Percentiles rank a stretch among this genome's conserved stretches.
Evolutionary conservation across 2,329 filamentous ascomycete genomes (phyloP).

Genomic region (Ophiostoma sp.): DNA sequence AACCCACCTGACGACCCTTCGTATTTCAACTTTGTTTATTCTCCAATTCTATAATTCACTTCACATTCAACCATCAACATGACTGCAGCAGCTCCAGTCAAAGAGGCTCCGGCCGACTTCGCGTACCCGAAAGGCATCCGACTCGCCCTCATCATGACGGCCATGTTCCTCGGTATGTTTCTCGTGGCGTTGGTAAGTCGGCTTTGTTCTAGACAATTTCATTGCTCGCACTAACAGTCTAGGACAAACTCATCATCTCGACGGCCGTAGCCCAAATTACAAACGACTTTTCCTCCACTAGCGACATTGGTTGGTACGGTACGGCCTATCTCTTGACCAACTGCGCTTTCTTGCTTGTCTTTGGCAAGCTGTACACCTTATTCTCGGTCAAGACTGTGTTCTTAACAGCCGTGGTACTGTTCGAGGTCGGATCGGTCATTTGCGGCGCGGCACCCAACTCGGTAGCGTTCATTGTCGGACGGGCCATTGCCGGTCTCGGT

Average conservation of each 20-base stretch:
- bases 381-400: background rate
- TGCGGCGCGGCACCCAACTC: constrained; percentile 32
- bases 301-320: constrained; percentile 25
- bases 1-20: no score
- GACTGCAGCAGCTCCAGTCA: background rate
- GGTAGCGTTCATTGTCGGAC: background rate
- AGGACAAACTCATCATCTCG: constrained; percentile 31
- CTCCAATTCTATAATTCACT: no score
- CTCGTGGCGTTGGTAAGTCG: background rate
- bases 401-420: background rate
- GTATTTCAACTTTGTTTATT: no score
- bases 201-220: no score
- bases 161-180: constrained; percentile 22
- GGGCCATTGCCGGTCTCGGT: background rate
- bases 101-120: constrained; percentile 7
- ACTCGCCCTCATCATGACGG: background rate
- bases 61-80: background rate
- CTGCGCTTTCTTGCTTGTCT: constrained; percentile 38
- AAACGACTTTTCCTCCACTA: constrained; percentile 20
- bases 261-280: constrained; percentile 22
- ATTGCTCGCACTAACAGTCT: background rate
- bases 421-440: constrained; percentile 41
- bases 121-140: constrained; percentile 21
- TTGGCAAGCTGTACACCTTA: constrained; percentile 40
- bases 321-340: constrained; percentile 20